Evolutionary conservation across 108 stramenopile genomes (phyloP), one percentile per base, ranked within the genome.

Genomic region (Cyclostephanos invisitatus): DNA sequence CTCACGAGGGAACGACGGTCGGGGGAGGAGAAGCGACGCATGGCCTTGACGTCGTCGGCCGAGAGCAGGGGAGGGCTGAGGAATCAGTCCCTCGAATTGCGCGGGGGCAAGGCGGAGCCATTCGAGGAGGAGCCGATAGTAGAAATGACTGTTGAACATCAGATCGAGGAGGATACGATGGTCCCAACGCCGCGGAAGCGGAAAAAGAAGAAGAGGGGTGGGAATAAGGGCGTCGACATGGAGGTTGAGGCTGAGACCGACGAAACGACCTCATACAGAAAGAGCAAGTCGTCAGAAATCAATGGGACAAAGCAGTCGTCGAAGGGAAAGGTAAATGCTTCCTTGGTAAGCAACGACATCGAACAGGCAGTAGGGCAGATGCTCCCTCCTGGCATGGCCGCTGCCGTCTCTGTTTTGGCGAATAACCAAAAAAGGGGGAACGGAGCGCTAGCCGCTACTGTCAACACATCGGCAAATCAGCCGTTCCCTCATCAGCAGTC

Each of bases 1-100:
- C 61, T 73, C n/a, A 71, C 70, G 36, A 71, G 48, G 22, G 69
- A 64, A 48, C 74, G 70, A 10, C 62, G 48, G 50, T 35, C 44
- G 2, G 11, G 57, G 69, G 59, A 61, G 25, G 59, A 59, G 14
- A 24, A 69, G 59, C 59, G 67, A 25, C 59, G 68, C 7, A 44
- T 47, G 74, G 68, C 59, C 14, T 66, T 42, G 44, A 60, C 58
- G 11, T 47, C 70, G 62, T 60, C 68, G 8, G 58, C 35, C 55
- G 55, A 40, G 56, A 35, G 51, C 38, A 35, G 37, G 44, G 64
- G 63, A 42, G 54, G 64, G 68, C 47, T 58, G 49, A 17, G 65
- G 58, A 61, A 66, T 46, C 69, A 69, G 56, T 69, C 68, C 40
- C 55, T 58, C 21, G 56, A 69, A 57, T 42, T 69, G 68, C 28